Evolutionary conservation across 2,329 filamentous ascomycete species (phyloP).

Genomic region (Pestalotiopsis sp.): DNA sequence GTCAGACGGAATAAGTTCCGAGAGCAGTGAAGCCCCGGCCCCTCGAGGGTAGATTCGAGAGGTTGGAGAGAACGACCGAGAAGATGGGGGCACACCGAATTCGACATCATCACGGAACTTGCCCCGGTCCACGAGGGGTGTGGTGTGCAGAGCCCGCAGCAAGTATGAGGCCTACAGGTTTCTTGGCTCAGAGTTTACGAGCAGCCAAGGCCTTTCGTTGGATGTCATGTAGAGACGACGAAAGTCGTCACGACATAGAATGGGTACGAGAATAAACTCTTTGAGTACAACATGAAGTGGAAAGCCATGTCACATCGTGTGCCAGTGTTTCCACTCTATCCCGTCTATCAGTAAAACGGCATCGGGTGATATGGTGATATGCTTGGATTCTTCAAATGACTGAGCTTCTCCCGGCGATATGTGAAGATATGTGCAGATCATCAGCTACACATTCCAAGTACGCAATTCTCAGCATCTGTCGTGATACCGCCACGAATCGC

Average conservation of each 20-base stretch:
- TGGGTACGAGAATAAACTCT: background rate
- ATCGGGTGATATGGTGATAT: background rate
- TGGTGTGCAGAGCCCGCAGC: background rate
- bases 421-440: too few relatives aligned
- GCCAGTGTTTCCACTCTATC: background rate
- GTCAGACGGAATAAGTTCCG: background rate
- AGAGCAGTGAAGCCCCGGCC: background rate
- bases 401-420: too few relatives aligned
- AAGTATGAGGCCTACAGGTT: background rate
- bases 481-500: too few relatives aligned
- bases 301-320: background rate
- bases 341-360: background rate
- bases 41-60: background rate
- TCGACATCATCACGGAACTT: background rate
- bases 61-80: background rate
- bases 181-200: background rate
- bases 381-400: background rate
- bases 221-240: background rate
- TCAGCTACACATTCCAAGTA: too few relatives aligned
- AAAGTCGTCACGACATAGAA: background rate
- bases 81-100: background rate
- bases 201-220: background rate
- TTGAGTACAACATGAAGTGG: background rate
- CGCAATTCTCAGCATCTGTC: too few relatives aligned
- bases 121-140: background rate